A percentile compares a stretch with the other conserved stretches of the same genome.
These are phyloP conservation scores for Meripilus lineatus DNA, from an alignment of 1,284 basidiomycete species.

Conservation along the genomic window DNA sequence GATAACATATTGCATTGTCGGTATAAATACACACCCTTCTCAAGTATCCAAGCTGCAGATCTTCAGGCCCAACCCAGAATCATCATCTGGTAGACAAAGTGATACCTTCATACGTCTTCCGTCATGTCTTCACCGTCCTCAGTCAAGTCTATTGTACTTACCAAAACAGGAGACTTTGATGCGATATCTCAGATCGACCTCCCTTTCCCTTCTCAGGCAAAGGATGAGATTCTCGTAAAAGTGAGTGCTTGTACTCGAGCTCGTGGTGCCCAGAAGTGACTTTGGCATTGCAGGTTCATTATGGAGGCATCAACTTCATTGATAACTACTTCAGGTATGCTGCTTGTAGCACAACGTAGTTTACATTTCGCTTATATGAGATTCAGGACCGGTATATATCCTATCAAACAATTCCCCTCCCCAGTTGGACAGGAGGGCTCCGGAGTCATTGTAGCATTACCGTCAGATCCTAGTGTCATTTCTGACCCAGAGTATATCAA, in stretches of 20 bases:
- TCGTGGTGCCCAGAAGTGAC: neutral
- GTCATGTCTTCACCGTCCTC: conserved; percentile 46
- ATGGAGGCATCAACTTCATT: conserved; percentile 81
- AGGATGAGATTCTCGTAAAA: conserved; percentile 76
- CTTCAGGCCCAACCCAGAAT: too few relatives aligned
- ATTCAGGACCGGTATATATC: conserved; percentile 57
- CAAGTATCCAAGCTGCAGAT: too few relatives aligned
- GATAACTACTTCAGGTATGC: conserved; percentile 69
- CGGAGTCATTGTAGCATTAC: conserved; percentile 72
- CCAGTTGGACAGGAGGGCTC: conserved; percentile 77
- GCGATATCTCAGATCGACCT: conserved; percentile 66
- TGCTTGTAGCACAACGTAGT: neutral
- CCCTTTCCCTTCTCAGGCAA: conserved; percentile 55
- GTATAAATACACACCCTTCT: too few relatives aligned
- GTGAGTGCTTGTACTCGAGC: conserved; percentile 31
- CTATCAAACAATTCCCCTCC: conserved; percentile 59
- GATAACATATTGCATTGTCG: too few relatives aligned
- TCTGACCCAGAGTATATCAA: conserved; percentile 55
- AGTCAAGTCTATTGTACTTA: conserved; percentile 52
- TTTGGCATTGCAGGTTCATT: conserved; percentile 44
- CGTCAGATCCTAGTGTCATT: conserved; percentile 52
- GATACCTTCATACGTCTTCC: neutral
- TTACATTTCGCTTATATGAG: neutral
- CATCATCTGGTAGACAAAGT: too few relatives aligned
- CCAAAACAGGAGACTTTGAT: conserved; percentile 68